Conservation (phyloP, 306 rosid genomes). For the Lathyrus sativus region DNA sequence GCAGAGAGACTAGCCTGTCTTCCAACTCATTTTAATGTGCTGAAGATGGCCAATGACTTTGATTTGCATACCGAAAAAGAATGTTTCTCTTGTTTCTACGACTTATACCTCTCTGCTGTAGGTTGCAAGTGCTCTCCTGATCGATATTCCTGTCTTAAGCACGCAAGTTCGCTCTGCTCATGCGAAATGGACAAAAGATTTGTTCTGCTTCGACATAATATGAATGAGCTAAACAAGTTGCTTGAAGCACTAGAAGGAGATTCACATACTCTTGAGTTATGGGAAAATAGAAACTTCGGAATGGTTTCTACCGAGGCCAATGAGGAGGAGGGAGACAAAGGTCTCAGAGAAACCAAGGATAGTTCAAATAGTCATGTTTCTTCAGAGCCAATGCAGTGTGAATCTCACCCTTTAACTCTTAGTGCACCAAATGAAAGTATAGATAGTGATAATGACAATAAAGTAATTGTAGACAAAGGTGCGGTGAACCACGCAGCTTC, state of each 20-base stretch:
- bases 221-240: constrained; percentile 58
- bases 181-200: constrained; percentile 57
- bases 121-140: constrained; percentile 82
- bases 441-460: constrained; percentile 50
- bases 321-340: constrained; percentile 42
- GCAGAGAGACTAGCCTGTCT: constrained; percentile 69
- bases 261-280: constrained; percentile 46
- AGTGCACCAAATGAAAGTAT: constrained; percentile 46
- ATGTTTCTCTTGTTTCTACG: constrained; percentile 85
- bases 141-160: constrained; percentile 77
- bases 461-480: constrained; percentile 37
- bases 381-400: constrained; percentile 63
- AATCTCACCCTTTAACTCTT: constrained; percentile 48
- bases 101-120: constrained; percentile 76
- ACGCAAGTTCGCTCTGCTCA: constrained; percentile 63
- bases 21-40: constrained; percentile 57
- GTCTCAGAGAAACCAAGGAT: constrained; percentile 38
- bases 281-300: constrained; percentile 46
- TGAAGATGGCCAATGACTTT: constrained; percentile 69
- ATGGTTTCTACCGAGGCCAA: constrained; percentile 42
- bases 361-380: constrained; percentile 59
- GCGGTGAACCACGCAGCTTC: constrained; percentile 45
- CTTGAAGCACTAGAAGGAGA: constrained; percentile 74
- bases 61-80: constrained; percentile 79
- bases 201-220: constrained; percentile 62